Evolutionary conservation across 2,329 filamentous ascomycete species (phyloP), one percentile per base, ranked within the genome.

Genomic region (Cladosporium velox): DNA sequence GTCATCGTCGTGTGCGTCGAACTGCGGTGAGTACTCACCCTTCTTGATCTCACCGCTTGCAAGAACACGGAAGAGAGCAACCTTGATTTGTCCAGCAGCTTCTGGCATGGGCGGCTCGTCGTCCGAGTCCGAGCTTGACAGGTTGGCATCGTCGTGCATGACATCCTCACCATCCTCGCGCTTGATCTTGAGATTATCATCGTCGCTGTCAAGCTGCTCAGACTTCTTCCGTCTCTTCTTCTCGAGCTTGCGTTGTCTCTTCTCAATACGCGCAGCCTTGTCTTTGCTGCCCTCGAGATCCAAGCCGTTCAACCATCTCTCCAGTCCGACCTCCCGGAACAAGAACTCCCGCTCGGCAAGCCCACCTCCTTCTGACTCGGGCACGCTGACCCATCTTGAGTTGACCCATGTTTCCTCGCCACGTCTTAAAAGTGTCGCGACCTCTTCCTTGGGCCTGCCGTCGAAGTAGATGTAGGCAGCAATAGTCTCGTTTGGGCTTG

Each of bases 321-420:
- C 95, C 63, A 99, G 82, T 2, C 95, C 95, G 58, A 99, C 95
- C 78, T 99, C 95, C 65, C 94, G 91, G 80, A 99, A 99, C 70
- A 99, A 82, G 72, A 99, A 99, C 77, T 99, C 95, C 70, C 95
- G 88, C 82, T 99, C 95, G 34, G 95, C 95, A 55, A 99, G 86
- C 51, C 95, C 95, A 59, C 95, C 95, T 35, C 94, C 94, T 79
- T 98, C 94, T 28, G 90, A 88, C 32, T 93, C 90, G 2, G 94
- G 92, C 7, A 99, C 88, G 76, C 96, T 94, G 59, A 99, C 95
- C 95, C 95, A 99, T 73, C 95, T 86, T 65, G 93, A 97, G 76
- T 98, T 99, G 28, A 99, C 96, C 95, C 95, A 99, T 1, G 95
- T 99, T 80, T 99, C 95, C 77, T 98, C 95, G 28, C 95, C 94